These are phyloP conservation scores for Ascochyta pisi DNA, from an alignment of 2,329 filamentous ascomycete genomes.

Conservation along the genomic window DNA sequence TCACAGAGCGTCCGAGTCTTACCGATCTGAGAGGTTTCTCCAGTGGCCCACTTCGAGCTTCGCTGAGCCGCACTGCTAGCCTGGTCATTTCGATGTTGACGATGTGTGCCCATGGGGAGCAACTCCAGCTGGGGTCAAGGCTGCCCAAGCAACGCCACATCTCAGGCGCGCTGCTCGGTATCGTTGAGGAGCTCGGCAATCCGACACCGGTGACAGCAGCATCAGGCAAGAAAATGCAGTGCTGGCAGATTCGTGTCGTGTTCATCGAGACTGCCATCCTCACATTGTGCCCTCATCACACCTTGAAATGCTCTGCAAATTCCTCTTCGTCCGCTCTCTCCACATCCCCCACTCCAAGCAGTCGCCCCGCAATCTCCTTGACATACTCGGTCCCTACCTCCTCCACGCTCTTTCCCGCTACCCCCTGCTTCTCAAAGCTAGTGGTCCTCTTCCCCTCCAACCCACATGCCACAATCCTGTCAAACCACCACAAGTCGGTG, in stretches of 20 bases:
- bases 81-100: not conserved
- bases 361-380: conserved; percentile 43
- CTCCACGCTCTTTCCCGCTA: conserved; percentile 44
- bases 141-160: conserved; percentile 2
- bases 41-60: conserved; percentile 20
- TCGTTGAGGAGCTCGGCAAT: conserved; percentile 12
- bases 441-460: conserved; percentile 80
- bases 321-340: conserved; percentile 26
- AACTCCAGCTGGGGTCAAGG: conserved; percentile 6
- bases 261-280: not conserved
- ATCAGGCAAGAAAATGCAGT: not conserved
- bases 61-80: conserved; percentile 19
- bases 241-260: not conserved
- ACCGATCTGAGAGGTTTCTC: not conserved
- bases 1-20: not conserved
- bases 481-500: conserved; percentile 68
- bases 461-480: conserved; percentile 88
- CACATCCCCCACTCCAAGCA: conserved; percentile 31
- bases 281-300: not conserved
- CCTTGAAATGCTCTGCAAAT: conserved; percentile 18
- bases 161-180: not conserved
- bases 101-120: conserved; percentile 9
- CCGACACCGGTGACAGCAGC: not conserved
- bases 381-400: conserved; percentile 52
- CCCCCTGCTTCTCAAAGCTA: conserved; percentile 68